Conservation (phyloP, 2,329 filamentous ascomycete species). For the Fusarium austroafricanum region DNA sequence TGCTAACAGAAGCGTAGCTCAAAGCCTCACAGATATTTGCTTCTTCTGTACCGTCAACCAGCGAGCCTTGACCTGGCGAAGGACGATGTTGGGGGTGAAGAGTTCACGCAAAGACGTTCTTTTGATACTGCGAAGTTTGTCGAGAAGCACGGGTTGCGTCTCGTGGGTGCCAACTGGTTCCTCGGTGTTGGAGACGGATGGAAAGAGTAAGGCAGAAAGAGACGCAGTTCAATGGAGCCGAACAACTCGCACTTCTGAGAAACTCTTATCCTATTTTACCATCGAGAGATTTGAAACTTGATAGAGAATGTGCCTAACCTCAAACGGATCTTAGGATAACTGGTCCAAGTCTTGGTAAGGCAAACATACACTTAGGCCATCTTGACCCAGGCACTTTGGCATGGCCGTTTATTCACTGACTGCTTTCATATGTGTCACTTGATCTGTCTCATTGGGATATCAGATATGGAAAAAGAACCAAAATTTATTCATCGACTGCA, state of each 20-base stretch:
- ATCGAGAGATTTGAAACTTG: too few relatives aligned
- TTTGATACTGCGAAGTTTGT: constrained; percentile 57
- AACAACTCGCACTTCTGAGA: too few relatives aligned
- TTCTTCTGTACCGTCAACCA: constrained; percentile 58
- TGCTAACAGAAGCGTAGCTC: constrained; percentile 49
- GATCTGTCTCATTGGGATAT: too few relatives aligned
- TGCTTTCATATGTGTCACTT: neutral
- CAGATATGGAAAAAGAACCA: too few relatives aligned
- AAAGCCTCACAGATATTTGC: constrained; percentile 60
- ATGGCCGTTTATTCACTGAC: neutral
- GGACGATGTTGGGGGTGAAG: constrained; percentile 59
- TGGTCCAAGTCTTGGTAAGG: too few relatives aligned
- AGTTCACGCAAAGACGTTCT: constrained; percentile 58
- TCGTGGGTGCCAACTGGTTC: constrained; percentile 61
- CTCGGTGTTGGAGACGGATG: constrained; percentile 58
- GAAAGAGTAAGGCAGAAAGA: constrained; percentile 40
- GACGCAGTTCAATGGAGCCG: neutral
- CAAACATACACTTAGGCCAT: neutral
- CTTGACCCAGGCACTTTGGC: neutral
- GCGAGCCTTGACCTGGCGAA: constrained; percentile 50
- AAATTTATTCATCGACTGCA: neutral
- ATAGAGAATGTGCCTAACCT: too few relatives aligned
- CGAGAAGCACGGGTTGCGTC: constrained; percentile 51
- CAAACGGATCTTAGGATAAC: too few relatives aligned
- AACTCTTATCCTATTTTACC: too few relatives aligned